phyloP scores from a whole-genome alignment of 164 flowering plant species.

The Cinnamomum chago region DNA sequence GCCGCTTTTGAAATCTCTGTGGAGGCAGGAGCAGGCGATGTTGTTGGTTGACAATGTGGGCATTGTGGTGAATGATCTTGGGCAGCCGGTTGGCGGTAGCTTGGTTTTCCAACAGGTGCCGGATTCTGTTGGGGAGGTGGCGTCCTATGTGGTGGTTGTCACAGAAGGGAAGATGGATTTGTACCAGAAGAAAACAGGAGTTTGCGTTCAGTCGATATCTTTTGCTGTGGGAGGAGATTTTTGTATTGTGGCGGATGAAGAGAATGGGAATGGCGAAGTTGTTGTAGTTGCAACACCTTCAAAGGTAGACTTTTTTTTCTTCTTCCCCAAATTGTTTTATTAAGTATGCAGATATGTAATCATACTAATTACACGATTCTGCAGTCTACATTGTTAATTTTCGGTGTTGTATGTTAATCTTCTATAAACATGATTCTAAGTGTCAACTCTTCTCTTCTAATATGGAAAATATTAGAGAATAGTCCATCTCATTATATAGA shows the following conservation, averaged over 20 bases:
- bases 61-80: constrained; percentile 54
- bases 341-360: background rate
- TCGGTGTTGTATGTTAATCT: too few relatives aligned
- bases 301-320: constrained; percentile 39
- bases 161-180: constrained; percentile 68
- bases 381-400: too few relatives aligned
- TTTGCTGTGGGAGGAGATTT: constrained; percentile 51
- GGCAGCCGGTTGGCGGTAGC: constrained; percentile 92
- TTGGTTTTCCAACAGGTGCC: constrained; percentile 61
- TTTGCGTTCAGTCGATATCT: constrained; percentile 47
- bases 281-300: constrained; percentile 56
- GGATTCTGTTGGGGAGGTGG: constrained; percentile 60
- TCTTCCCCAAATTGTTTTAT: background rate
- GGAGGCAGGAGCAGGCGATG: constrained; percentile 54
- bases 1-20: constrained; percentile 55
- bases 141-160: constrained; percentile 47
- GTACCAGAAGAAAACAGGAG: constrained; percentile 67
- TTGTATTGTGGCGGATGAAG: constrained; percentile 54
- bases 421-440: too few relatives aligned
- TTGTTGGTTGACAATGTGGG: constrained; percentile 93
- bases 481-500: too few relatives aligned
- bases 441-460: background rate
- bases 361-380: background rate
- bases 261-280: constrained; percentile 41
- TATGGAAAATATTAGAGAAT: too few relatives aligned